These are phyloP conservation scores for Ceratobasidium sp. DNA, from an alignment of 1,284 basidiomycete species.

Conservation along the genomic window DNA sequence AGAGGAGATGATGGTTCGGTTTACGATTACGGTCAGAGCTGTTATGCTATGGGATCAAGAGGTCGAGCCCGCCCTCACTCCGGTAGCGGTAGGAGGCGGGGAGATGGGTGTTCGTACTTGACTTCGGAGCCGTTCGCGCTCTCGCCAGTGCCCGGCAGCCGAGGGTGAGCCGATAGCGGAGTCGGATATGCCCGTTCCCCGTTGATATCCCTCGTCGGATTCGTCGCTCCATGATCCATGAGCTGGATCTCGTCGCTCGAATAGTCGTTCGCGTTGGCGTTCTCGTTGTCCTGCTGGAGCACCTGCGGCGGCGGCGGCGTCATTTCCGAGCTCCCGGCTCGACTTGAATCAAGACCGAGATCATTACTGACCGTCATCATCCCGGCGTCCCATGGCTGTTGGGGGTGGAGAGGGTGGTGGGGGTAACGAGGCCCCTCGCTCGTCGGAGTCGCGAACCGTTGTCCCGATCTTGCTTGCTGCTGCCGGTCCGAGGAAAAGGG, in stretches of 20 bases:
- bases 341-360: constrained; percentile 26
- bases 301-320: constrained; percentile 37
- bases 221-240: constrained; percentile 1
- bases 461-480: not conserved
- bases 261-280: constrained; percentile 6
- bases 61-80: constrained; percentile 30
- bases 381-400: constrained; percentile 36
- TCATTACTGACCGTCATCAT: constrained; percentile 40
- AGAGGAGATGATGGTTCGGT: not conserved
- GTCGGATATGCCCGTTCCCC: constrained; percentile 37
- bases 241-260: constrained; percentile 30
- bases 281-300: no score
- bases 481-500: constrained; percentile 1
- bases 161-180: constrained; percentile 35
- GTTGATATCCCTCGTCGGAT: not conserved
- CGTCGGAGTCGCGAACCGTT: not conserved
- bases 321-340: constrained; percentile 33
- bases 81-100: constrained; percentile 40
- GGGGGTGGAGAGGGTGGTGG: constrained; percentile 41
- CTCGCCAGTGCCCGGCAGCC: constrained; percentile 37
- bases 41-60: not conserved
- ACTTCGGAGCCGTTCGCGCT: constrained; percentile 37
- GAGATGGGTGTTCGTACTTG: constrained; percentile 40
- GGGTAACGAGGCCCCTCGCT: constrained; percentile 27
- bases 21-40: not conserved